These are phyloP conservation scores for Nitzschia inconspicua DNA, from an alignment of 108 stramenopile species.

Conservation along the genomic window DNA sequence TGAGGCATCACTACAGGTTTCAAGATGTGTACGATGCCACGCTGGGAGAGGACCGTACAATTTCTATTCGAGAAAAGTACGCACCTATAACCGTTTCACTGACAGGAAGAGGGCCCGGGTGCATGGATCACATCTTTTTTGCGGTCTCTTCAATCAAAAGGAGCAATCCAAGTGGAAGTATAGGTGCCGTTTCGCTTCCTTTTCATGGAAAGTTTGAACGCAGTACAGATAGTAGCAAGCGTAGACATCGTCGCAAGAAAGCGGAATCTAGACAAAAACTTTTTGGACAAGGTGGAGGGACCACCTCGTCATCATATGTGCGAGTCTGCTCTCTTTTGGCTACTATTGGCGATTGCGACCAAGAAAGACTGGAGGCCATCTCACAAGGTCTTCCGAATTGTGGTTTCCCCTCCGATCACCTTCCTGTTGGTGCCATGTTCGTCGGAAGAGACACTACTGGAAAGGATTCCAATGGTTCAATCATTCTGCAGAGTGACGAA, in stretches of 20 bases:
- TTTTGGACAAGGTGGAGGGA: neutral
- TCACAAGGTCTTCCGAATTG: slow-evolving; percentile 34
- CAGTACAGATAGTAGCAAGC: neutral
- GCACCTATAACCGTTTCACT: slow-evolving; percentile 47
- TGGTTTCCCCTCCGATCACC: slow-evolving; percentile 50
- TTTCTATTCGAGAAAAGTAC: slow-evolving; percentile 14
- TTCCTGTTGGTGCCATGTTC: slow-evolving; percentile 44
- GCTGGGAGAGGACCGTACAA: too few species aligned
- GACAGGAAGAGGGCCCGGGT: slow-evolving; percentile 40
- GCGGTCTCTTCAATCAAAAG: slow-evolving; percentile 8
- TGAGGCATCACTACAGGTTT: slow-evolving; percentile 41
- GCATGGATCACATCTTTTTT: slow-evolving; percentile 47
- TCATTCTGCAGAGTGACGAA: neutral
- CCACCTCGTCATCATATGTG: neutral
- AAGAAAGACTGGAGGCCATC: slow-evolving; percentile 20
- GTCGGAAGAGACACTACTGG: neutral
- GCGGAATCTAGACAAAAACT: slow-evolving; percentile 10
- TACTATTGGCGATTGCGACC: slow-evolving; percentile 14
- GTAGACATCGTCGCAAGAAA: slow-evolving; percentile 7
- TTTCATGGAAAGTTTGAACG: too few species aligned
- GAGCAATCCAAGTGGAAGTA: too few species aligned
- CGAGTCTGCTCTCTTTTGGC: slow-evolving; percentile 30
- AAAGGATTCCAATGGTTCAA: neutral
- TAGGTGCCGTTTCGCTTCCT: too few species aligned
- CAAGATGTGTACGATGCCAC: slow-evolving; percentile 28